Evolutionary conservation across 306 rosid genomes (phyloP).

Genomic region (Cucurbita ficifolia): DNA sequence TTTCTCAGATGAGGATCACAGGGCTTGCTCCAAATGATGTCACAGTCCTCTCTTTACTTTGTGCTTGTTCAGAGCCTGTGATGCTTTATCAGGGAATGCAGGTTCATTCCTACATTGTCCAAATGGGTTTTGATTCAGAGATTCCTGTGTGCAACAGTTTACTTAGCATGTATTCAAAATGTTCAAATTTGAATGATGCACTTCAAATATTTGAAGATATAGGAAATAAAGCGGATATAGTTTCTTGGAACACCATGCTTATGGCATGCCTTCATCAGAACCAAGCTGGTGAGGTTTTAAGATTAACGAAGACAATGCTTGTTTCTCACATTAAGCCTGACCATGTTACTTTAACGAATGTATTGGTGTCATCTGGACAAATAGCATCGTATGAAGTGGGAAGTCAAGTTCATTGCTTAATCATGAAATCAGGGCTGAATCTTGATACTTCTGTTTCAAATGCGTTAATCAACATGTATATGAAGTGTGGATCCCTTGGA

Average conservation of each 20-base stretch:
- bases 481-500: conserved; percentile 59
- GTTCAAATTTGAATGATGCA: conserved; percentile 42
- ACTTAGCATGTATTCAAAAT: conserved; percentile 55
- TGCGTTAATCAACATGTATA: conserved; percentile 71
- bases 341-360: conserved; percentile 37
- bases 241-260: conserved; percentile 70
- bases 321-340: conserved; percentile 38
- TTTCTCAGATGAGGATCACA: conserved; percentile 31
- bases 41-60: conserved; percentile 44
- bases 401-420: conserved; percentile 50
- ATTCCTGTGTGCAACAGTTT: conserved; percentile 40
- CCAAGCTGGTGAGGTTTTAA: conserved; percentile 40
- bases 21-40: conserved; percentile 40
- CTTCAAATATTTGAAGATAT: conserved; percentile 31
- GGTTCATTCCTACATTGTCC: conserved; percentile 41
- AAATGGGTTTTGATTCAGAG: conserved; percentile 29
- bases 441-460: conserved; percentile 36
- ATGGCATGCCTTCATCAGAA: conserved; percentile 50
- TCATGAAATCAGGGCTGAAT: conserved; percentile 45
- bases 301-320: conserved; percentile 37
- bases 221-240: conserved; percentile 24
- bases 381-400: conserved; percentile 51
- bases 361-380: conserved; percentile 47
- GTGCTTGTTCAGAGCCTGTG: conserved; percentile 37
- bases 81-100: conserved; percentile 50